Percentiles rank a stretch among this genome's conserved stretches.
These are phyloP conservation scores for Setaria italica DNA, from an alignment of 202 grass and related monocot species.

Conservation along the genomic window DNA sequence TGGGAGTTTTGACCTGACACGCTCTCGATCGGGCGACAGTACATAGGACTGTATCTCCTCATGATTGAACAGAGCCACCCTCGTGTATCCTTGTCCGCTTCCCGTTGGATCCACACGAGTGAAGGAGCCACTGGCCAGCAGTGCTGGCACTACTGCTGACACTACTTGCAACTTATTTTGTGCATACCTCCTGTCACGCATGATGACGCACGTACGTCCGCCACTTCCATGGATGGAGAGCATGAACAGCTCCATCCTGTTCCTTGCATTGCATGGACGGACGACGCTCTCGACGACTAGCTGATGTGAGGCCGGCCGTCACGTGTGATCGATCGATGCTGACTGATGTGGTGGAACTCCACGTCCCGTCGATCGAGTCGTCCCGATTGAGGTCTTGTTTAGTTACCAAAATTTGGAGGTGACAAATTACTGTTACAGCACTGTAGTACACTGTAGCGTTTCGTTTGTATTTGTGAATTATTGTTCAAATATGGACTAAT, in stretches of 20 bases:
- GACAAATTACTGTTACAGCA: too few relatives aligned
- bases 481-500: too few relatives aligned
- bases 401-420: too few relatives aligned
- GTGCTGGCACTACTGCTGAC: not conserved
- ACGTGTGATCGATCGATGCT: not conserved
- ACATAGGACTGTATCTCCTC: conserved; percentile 5
- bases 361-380: not conserved
- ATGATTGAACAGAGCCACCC: not conserved
- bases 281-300: not conserved
- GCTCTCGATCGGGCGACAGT: not conserved
- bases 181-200: not conserved
- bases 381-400: not conserved
- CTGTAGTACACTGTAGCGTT: too few relatives aligned
- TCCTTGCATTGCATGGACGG: not conserved
- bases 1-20: not conserved
- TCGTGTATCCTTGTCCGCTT: conserved; percentile 10
- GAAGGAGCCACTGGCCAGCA: not conserved
- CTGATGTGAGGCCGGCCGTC: not conserved
- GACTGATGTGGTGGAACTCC: not conserved
- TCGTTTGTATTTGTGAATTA: too few relatives aligned
- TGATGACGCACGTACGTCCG: not conserved
- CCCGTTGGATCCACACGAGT: conserved; percentile 28
- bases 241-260: not conserved
- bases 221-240: not conserved
- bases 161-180: not conserved